Evolutionary conservation across 768 basidiomycete species (phyloP).

Genomic region (Boletus reticulatus): DNA sequence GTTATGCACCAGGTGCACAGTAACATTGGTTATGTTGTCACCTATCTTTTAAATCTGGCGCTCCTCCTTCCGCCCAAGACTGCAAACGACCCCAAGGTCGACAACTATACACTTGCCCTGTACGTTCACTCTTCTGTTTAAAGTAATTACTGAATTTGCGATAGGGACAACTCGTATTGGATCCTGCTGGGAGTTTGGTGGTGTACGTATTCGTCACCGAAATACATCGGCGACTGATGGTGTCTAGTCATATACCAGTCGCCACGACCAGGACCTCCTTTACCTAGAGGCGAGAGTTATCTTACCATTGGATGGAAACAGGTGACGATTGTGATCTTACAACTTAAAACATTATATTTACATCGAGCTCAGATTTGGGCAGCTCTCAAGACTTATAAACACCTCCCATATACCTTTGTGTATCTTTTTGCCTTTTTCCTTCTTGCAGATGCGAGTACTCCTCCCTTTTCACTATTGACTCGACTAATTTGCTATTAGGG

Average conservation of each 20-base stretch:
- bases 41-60: conserved; percentile 63
- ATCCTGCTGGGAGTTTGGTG: conserved; percentile 83
- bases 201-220: conserved; percentile 50
- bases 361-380: conserved; percentile 59
- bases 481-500: conserved; percentile 45
- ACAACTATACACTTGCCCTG: conserved; percentile 75
- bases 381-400: conserved; percentile 69
- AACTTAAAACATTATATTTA: not conserved
- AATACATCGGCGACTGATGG: not conserved
- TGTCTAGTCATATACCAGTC: conserved; percentile 72
- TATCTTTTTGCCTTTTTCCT: conserved; percentile 78
- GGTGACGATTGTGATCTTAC: conserved; percentile 32
- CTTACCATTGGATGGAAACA: conserved; percentile 86
- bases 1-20: conserved; percentile 55
- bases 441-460: conserved; percentile 64
- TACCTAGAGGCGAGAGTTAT: conserved; percentile 76
- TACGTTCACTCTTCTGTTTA: conserved; percentile 32
- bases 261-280: conserved; percentile 73
- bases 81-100: conserved; percentile 52
- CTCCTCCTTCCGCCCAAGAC: conserved; percentile 55
- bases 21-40: conserved; percentile 71
- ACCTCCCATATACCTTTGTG: conserved; percentile 76
- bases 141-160: conserved; percentile 31
- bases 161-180: conserved; percentile 72
- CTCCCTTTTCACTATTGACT: not conserved